Conservation (phyloP, 305 asterid genomes). For the Fraxinus baroniana region DNA sequence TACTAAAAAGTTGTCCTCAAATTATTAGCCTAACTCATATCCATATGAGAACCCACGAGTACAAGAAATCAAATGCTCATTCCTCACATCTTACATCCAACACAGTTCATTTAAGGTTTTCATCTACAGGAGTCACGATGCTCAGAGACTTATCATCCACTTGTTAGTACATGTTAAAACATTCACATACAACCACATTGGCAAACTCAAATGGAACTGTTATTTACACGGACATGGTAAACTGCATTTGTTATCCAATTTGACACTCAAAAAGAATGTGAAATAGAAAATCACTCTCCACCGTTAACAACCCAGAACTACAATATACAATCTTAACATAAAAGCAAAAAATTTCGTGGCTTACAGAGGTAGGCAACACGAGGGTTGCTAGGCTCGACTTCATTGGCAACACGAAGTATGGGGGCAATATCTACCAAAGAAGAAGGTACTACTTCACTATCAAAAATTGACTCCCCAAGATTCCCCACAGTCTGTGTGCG, state of each 20-base stretch:
- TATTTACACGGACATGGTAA: background rate
- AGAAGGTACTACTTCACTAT: slow-evolving; percentile 98
- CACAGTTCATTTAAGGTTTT: background rate
- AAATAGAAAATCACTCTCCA: background rate
- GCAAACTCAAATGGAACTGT: background rate
- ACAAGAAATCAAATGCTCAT: slow-evolving; percentile 12
- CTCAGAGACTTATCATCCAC: background rate
- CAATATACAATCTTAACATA: background rate
- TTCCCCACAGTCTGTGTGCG: slow-evolving; percentile 93
- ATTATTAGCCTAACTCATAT: background rate
- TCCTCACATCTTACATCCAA: background rate
- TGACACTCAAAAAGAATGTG: background rate
- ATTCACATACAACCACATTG: background rate
- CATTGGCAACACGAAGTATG: slow-evolving; percentile 99
- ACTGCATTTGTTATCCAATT: background rate
- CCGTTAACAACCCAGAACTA: background rate
- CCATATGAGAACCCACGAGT: background rate
- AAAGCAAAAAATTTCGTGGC: slow-evolving; percentile 24
- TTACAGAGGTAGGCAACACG: slow-evolving; percentile 96
- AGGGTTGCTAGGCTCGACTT: slow-evolving; percentile 97
- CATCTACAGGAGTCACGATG: background rate
- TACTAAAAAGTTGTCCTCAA: slow-evolving; percentile 10
- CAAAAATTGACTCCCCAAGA: slow-evolving; percentile 82
- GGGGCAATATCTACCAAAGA: slow-evolving; percentile 96
- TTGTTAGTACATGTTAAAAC: background rate